phyloP scores from a whole-genome alignment of 805 yeast species.

The Clavispora asparagi region DNA sequence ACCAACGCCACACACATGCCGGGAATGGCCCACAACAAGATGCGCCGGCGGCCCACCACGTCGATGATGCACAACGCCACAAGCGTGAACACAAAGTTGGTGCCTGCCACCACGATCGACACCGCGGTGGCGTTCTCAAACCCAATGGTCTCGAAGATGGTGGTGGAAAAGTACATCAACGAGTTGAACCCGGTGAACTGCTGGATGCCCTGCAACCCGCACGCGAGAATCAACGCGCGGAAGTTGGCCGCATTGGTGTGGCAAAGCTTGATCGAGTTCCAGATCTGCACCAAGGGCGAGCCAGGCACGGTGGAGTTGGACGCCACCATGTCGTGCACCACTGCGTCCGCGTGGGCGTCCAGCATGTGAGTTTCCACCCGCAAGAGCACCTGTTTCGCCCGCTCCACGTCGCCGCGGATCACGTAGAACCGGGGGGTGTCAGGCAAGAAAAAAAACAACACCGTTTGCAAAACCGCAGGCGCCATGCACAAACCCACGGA shows the following conservation, averaged over 20 bases:
- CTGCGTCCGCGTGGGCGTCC: slow-evolving; percentile 57
- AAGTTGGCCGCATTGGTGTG: slow-evolving; percentile 73
- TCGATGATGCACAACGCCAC: slow-evolving; percentile 86
- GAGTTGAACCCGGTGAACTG: slow-evolving; percentile 97
- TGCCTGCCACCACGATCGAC: slow-evolving; percentile 87
- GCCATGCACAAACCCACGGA: slow-evolving; percentile 86
- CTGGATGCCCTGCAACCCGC: slow-evolving; percentile 94
- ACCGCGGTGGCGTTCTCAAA: slow-evolving; percentile 90
- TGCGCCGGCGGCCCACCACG: slow-evolving; percentile 79
- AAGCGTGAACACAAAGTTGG: slow-evolving; percentile 84
- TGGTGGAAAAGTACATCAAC: slow-evolving; percentile 89
- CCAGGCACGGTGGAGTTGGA: slow-evolving; percentile 41
- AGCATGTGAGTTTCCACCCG: slow-evolving; percentile 61
- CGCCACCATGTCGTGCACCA: slow-evolving; percentile 59
- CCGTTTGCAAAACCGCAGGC: slow-evolving; percentile 77
- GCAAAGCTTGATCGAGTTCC: slow-evolving; percentile 58
- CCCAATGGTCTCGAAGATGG: slow-evolving; percentile 88
- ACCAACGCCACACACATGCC: slow-evolving; percentile 76
- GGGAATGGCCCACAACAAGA: slow-evolving; percentile 75
- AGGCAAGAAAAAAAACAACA: slow-evolving; percentile 78
- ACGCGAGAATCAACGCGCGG: slow-evolving; percentile 83
- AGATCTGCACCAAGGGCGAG: slow-evolving; percentile 42
- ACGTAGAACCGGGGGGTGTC: slow-evolving; percentile 93
- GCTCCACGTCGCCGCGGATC: slow-evolving; percentile 57
- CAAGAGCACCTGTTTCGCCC: slow-evolving; percentile 62